Percentiles rank a stretch among this genome's conserved stretches.
These are phyloP conservation scores for Fallopia convolvulus DNA, from an alignment of 148 eudicot species.

Conservation along the genomic window DNA sequence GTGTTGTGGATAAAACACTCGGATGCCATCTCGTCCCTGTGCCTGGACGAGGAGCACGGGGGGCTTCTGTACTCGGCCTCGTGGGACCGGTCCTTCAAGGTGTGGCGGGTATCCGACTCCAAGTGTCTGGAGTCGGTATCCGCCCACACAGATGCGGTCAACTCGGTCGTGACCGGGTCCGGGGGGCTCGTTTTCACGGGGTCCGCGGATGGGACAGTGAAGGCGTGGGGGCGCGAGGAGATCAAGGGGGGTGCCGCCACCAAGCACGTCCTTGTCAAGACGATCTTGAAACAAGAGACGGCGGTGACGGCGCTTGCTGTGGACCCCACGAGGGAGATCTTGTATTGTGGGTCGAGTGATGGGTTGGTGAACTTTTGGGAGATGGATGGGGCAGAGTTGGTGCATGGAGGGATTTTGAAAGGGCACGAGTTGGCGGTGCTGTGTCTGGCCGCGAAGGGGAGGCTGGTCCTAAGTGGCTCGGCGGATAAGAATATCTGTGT, in stretches of 20 bases:
- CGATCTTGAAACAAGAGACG: constrained; percentile 10
- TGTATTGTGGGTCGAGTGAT: constrained; percentile 14
- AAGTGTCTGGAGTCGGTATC: constrained; percentile 13
- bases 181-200: constrained; percentile 10
- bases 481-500: constrained; percentile 17
- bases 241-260: background rate
- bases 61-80: constrained; percentile 14
- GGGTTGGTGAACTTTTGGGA: constrained; percentile 18
- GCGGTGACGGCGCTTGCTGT: constrained; percentile 15
- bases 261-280: constrained; percentile 5
- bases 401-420: background rate
- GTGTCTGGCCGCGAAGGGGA: constrained; percentile 9
- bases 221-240: constrained; percentile 15
- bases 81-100: constrained; percentile 15
- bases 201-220: constrained; percentile 16
- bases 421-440: constrained; percentile 15
- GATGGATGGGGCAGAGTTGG: background rate
- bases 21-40: constrained; percentile 14
- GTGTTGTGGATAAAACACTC: constrained; percentile 10
- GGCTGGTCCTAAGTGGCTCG: constrained; percentile 13
- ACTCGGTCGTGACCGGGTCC: constrained; percentile 2
- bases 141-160: constrained; percentile 17
- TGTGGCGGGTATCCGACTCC: constrained; percentile 12
- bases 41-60: background rate
- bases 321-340: background rate